Evolutionary conservation across 2,329 filamentous ascomycete genomes (phyloP).

Genomic region (Fusarium guadeloupense): DNA sequence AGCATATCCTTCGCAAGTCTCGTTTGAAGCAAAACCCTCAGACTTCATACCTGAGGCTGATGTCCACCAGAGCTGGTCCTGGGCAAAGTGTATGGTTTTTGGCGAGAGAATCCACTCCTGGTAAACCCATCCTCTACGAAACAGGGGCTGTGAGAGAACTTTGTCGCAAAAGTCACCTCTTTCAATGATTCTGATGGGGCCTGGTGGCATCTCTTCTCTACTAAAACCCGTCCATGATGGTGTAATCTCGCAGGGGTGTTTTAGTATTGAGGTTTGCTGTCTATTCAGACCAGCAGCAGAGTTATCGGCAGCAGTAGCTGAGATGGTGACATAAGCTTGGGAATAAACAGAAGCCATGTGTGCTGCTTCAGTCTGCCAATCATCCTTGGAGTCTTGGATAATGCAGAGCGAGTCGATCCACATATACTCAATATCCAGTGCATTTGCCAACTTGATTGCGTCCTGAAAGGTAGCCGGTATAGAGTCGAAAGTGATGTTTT

Average conservation of each 20-base stretch:
- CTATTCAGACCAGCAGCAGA: slow-evolving; percentile 21
- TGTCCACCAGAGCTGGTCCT: slow-evolving; percentile 35
- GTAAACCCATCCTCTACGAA: slow-evolving; percentile 31
- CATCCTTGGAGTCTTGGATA: slow-evolving; percentile 33
- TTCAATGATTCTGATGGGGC: slow-evolving; percentile 20
- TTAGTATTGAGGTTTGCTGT: slow-evolving; percentile 18
- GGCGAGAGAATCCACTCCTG: slow-evolving; percentile 33
- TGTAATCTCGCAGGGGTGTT: slow-evolving; percentile 18
- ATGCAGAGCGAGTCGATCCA: slow-evolving; percentile 37
- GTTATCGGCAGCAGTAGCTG: slow-evolving; percentile 25
- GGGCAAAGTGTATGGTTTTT: slow-evolving; percentile 28
- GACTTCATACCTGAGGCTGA: slow-evolving; percentile 18
- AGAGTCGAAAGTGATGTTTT: slow-evolving; percentile 8
- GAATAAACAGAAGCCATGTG: slow-evolving; percentile 35
- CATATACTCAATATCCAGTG: slow-evolving; percentile 19
- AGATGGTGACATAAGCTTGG: slow-evolving; percentile 23
- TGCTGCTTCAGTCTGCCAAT: slow-evolving; percentile 28
- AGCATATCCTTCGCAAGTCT: slow-evolving; percentile 25
- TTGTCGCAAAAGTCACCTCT: slow-evolving; percentile 22
- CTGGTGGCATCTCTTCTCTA: slow-evolving; percentile 1
- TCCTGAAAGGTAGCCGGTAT: slow-evolving; percentile 32
- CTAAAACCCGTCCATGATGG: slow-evolving; percentile 26
- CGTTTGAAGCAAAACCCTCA: slow-evolving; percentile 20
- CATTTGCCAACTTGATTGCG: slow-evolving; percentile 12
- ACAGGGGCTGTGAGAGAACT: slow-evolving; percentile 25